These are phyloP conservation scores for Alternaria hordeiaustralica DNA, from an alignment of 2,329 filamentous ascomycete species.

Conservation along the genomic window DNA sequence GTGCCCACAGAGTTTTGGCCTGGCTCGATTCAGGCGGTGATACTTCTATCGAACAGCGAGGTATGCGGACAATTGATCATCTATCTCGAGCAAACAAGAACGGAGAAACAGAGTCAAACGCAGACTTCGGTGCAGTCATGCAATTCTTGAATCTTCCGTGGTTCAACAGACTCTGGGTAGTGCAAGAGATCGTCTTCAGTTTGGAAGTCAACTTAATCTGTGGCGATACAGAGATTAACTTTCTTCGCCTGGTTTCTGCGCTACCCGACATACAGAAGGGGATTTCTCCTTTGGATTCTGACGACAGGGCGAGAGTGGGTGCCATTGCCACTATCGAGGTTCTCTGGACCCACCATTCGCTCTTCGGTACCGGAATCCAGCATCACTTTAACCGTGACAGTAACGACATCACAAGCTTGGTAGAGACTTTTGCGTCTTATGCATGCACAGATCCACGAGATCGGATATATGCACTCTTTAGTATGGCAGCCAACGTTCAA, in stretches of 20 bases:
- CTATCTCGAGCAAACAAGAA: too few species aligned
- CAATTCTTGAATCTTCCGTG: not conserved
- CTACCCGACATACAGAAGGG: not conserved
- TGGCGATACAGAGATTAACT: not conserved
- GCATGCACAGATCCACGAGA: not conserved
- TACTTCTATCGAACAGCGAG: not conserved
- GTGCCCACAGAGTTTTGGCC: not conserved
- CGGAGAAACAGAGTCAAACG: too few species aligned
- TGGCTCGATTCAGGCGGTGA: not conserved
- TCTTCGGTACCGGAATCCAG: not conserved
- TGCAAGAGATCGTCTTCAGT: not conserved
- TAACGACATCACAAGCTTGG: not conserved
- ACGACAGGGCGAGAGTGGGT: not conserved
- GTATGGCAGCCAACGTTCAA: not conserved
- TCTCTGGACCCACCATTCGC: not conserved
- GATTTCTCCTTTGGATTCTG: rapidly evolving
- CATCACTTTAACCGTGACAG: too few species aligned
- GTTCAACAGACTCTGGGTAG: not conserved
- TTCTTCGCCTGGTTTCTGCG: not conserved
- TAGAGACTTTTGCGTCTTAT: not conserved
- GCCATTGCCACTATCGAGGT: not conserved
- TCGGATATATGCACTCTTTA: not conserved
- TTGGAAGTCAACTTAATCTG: not conserved
- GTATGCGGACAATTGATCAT: not conserved
- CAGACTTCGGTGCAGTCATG: too few species aligned